phyloP scores from a whole-genome alignment of 1,139 yeast species.

The Kurtzmaniella quercitrusa region DNA sequence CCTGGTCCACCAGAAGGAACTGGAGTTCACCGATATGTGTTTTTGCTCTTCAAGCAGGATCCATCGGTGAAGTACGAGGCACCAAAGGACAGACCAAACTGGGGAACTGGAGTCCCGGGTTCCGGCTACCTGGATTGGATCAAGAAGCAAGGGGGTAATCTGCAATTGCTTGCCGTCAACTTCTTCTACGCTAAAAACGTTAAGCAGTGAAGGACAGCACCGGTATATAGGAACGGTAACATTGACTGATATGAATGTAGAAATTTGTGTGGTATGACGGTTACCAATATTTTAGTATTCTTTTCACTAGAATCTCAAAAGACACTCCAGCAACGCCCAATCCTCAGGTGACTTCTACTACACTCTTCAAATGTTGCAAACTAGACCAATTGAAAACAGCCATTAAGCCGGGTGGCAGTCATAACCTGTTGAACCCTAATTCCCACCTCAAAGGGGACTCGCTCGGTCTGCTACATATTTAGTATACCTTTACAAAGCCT shows the following conservation, averaged over 20 bases:
- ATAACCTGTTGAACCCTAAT: too few relatives aligned
- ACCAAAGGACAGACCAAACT: conserved; percentile 63
- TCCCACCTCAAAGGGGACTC: too few relatives aligned
- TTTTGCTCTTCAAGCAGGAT: conserved; percentile 65
- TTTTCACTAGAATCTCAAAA: too few relatives aligned
- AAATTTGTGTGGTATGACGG: too few relatives aligned
- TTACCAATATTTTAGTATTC: too few relatives aligned
- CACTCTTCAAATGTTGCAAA: too few relatives aligned
- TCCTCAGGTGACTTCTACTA: too few relatives aligned
- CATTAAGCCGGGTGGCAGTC: too few relatives aligned
- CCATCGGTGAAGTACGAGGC: conserved; percentile 32
- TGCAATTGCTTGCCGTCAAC: conserved; percentile 67
- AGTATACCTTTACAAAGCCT: too few relatives aligned
- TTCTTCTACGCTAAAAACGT: conserved; percentile 73
- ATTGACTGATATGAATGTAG: not conserved
- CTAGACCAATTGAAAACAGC: too few relatives aligned
- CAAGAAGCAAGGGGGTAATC: conserved; percentile 54
- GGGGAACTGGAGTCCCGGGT: conserved; percentile 82
- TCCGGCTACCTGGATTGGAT: conserved; percentile 74
- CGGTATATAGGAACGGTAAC: not conserved
- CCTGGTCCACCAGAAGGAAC: conserved; percentile 86
- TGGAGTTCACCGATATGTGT: conserved; percentile 79
- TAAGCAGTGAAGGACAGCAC: conserved; percentile 23
- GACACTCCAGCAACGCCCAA: too few relatives aligned
- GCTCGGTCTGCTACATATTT: too few relatives aligned